phyloP scores from a whole-genome alignment of 257 asterid genomes.

The Coffea eugenioides region DNA sequence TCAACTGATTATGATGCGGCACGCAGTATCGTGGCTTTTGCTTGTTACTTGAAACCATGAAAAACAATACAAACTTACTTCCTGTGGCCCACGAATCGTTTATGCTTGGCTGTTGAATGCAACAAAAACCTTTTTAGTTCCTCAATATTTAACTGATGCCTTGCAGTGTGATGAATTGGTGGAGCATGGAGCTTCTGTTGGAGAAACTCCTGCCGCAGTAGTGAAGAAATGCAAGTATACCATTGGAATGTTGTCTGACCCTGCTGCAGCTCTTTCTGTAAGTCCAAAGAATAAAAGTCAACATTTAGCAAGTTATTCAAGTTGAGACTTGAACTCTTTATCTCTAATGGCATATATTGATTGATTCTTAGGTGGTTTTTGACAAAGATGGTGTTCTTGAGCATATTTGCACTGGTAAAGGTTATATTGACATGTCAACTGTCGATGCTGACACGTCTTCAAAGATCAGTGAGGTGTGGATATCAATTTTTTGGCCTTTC shows the following conservation, averaged over 20 bases:
- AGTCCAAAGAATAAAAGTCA: slow-evolving; percentile 24
- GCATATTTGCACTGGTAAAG: slow-evolving; percentile 73
- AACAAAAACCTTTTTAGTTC: not conserved
- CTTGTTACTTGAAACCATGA: not conserved
- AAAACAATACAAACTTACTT: not conserved
- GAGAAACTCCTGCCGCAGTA: slow-evolving; percentile 86
- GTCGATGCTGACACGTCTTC: slow-evolving; percentile 96
- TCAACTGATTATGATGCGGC: not conserved
- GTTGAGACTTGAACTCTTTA: slow-evolving; percentile 2
- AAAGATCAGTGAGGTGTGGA: slow-evolving; percentile 70
- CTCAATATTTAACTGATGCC: not conserved
- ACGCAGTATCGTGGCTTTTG: not conserved
- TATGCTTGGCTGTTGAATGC: not conserved
- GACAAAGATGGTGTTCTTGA: slow-evolving; percentile 84
- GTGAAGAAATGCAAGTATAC: slow-evolving; percentile 93
- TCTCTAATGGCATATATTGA: slow-evolving; percentile 8
- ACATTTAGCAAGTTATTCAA: not conserved
- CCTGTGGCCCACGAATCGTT: not conserved
- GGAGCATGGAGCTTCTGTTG: slow-evolving; percentile 81
- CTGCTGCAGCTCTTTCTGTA: slow-evolving; percentile 93
- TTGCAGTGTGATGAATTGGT: slow-evolving; percentile 91
- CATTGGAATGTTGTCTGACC: slow-evolving; percentile 92
- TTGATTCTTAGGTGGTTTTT: slow-evolving; percentile 66
- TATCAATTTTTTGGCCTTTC: not conserved
- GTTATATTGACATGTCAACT: slow-evolving; percentile 96